Evolutionary conservation across 1,139 yeast genomes (phyloP), one percentile per base, ranked within the genome.

Genomic region (Wickerhamomyces sp.): DNA sequence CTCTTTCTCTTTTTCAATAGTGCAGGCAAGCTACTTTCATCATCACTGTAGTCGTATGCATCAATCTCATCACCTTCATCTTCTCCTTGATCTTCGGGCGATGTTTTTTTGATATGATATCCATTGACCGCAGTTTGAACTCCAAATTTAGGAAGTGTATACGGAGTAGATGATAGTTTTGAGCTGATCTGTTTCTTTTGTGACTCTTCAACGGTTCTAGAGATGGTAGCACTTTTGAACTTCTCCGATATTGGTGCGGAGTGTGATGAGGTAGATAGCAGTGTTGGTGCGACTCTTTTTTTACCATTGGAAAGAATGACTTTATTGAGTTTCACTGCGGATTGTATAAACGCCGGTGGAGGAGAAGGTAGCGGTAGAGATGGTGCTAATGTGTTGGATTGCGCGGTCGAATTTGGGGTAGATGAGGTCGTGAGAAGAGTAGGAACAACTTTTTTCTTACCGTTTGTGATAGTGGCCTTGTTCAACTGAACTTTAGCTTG

Each of bases 261-360:
- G 10, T 47, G 33, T 10, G 60, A 42, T 5, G 64, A 44, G 11
- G 61, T 49, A 11, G 78, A 62, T 2, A 89, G 71, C n/a, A 89
- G 62, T 36, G 80, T 69, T 1, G 98, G 97, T 0, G 95, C 77
- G 2, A 91, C 91, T 44, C 96, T 65, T 49, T 88, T 88, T 52
- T 79, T 82, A 12, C 97, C 97, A 28, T 82, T 59, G 24, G 49
- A 54, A 5, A 54, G 40, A 4, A 49, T 53, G 6, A 54, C 47
- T 20, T 48, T 46, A 31, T 61, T 58, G n/a, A 59, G 37, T 31
- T 50, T 54, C 6, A 60, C 25, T 50, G 57, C 40, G 38, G 49
- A 32, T n/a, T n/a, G n/a, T n/a, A n/a, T n/a, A n/a, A n/a, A n/a
- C n/a, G n/a, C n/a, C 46, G 34, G 15, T 22, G n/a, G 35, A 14